These are phyloP conservation scores for Austroboletus eburneus DNA, from an alignment of 768 basidiomycete genomes.

Conservation along the genomic window DNA sequence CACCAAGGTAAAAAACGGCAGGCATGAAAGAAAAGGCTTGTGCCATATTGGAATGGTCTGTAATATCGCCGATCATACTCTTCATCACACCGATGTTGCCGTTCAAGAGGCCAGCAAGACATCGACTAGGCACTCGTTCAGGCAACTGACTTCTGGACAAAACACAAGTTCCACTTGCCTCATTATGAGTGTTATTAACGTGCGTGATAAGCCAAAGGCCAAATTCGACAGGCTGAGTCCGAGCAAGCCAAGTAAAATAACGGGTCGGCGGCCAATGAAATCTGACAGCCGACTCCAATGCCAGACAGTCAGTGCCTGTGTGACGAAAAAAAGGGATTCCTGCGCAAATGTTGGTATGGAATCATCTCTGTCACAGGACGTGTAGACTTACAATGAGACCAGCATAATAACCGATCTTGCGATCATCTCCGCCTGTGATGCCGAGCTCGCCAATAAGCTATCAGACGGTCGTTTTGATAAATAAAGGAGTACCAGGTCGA, in stretches of 20 bases:
- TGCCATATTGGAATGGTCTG: constrained; percentile 36
- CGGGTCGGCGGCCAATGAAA: constrained; percentile 55
- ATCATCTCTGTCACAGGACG: not conserved
- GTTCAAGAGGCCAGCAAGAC: constrained; percentile 34
- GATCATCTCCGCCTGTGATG: constrained; percentile 58
- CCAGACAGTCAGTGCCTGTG: constrained; percentile 54
- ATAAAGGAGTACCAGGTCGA: not conserved
- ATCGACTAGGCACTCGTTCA: constrained; percentile 25
- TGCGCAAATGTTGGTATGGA: constrained; percentile 18
- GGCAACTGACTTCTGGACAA: not conserved
- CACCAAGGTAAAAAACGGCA: constrained; percentile 25
- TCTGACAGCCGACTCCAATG: constrained; percentile 66
- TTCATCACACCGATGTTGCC: constrained; percentile 59
- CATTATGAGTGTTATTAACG: constrained; percentile 49
- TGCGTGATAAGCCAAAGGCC: constrained; percentile 58
- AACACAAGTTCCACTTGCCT: constrained; percentile 35
- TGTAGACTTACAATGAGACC: constrained; percentile 46
- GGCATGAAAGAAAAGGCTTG: constrained; percentile 32
- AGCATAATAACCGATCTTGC: constrained; percentile 66
- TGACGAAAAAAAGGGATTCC: constrained; percentile 61
- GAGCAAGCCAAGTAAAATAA: constrained; percentile 51
- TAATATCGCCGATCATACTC: constrained; percentile 62
- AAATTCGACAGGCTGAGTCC: constrained; percentile 52
- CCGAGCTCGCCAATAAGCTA: constrained; percentile 62
- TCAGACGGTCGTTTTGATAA: no score